Evolutionary conservation across 768 basidiomycete species (phyloP), one percentile per base, ranked within the genome.

Genomic region (Suillus variegatus): DNA sequence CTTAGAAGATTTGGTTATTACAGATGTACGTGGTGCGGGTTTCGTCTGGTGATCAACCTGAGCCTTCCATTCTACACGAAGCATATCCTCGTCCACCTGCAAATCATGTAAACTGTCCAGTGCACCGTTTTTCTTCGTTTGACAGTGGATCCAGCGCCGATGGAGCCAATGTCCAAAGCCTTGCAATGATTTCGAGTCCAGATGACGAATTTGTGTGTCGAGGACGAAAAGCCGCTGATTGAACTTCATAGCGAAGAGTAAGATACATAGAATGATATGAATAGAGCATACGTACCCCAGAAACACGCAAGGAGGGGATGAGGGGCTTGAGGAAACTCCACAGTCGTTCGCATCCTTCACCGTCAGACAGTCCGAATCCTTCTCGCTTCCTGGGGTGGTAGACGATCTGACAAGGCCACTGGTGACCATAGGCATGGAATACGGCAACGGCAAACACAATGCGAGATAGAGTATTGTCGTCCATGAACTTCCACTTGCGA

Each of bases 351-450:
- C 18, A 43, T 43, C 43, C 43, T 0, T 18, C 43, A 43, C 43
- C 18, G 8, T 43, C 43, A 43, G 41, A 65, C 6, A 73, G 61
- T 0, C 75, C 71, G 46, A 75, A 70, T 14, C 71, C 73, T 25
- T 64, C 44, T 3, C 64, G 25, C 22, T 79, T 61, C 12, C 77
- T 66, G 3, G 80, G 81, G 61, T 78, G 79, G 63, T 79, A 80
- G 0, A 73, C 51, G 0, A 82, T 62, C 49, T 79, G 78, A 63
- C 78, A 78, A 1, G 70, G 51, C 76, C 78, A 78, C 46, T 77
- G 69, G 49, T 79, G 78, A 1, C 72, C 76, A 60, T 72, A 78
- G 0, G 75, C 77, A 67, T 80, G 79, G 73, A 80, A 77, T 0
- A 73, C 76, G 3, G 76, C 74, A 2, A 77, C 74, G 1, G 70